A percentile compares a stretch with the other conserved stretches of the same genome.
Evolutionary conservation across 805 yeast species (phyloP).

Genomic region (Candida michaelii): DNA sequence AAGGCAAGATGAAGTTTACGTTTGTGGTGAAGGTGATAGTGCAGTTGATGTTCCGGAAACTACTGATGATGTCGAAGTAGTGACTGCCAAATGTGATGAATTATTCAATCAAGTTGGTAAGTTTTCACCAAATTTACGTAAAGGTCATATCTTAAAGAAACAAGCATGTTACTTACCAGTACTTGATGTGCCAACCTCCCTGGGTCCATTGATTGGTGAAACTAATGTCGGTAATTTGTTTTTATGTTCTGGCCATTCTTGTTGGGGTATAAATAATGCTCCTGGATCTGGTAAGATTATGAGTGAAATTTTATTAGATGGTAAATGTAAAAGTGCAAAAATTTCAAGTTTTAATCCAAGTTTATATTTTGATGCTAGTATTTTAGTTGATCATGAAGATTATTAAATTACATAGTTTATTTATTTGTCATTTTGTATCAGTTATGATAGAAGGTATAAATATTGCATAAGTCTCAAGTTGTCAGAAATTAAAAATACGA

Average conservation of each 20-base stretch:
- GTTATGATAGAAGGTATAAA: not conserved
- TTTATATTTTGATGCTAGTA: constrained; percentile 76
- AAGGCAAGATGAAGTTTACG: constrained; percentile 91
- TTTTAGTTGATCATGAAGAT: constrained; percentile 27
- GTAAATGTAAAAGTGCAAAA: constrained; percentile 74
- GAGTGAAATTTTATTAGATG: constrained; percentile 85
- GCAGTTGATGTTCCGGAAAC: constrained; percentile 90
- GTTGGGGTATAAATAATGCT: constrained; percentile 99
- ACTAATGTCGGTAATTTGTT: constrained; percentile 79
- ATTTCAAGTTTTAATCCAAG: constrained; percentile 83
- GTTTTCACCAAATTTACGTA: constrained; percentile 64
- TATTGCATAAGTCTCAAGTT: not conserved
- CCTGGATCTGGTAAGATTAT: constrained; percentile 95
- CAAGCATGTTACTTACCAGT: constrained; percentile 98
- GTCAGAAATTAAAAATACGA: too few relatives aligned
- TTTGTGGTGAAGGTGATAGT: constrained; percentile 96
- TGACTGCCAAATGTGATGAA: constrained; percentile 83
- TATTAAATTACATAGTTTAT: not conserved
- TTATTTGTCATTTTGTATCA: constrained; percentile 1
- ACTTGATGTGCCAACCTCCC: constrained; percentile 84
- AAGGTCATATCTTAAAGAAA: constrained; percentile 73
- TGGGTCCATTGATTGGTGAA: constrained; percentile 93
- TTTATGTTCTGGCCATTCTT: constrained; percentile 91
- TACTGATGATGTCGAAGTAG: constrained; percentile 89
- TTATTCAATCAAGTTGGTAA: constrained; percentile 78